Evolutionary conservation across 306 rosid genomes (phyloP).

Genomic region (Senna tora): DNA sequence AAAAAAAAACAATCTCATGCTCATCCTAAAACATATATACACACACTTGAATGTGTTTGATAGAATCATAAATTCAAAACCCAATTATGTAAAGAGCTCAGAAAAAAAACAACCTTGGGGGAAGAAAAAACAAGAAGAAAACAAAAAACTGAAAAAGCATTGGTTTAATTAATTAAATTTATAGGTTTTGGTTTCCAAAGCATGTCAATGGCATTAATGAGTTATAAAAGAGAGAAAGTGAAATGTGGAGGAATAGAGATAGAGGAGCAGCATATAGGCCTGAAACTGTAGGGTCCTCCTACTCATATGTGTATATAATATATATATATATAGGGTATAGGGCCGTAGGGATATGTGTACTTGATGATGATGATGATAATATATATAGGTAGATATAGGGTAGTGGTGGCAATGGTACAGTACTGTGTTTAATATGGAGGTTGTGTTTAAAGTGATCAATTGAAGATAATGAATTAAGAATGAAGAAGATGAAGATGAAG

Average conservation of each 20-base stretch:
- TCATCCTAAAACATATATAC: too few relatives aligned
- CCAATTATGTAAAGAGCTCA: too few relatives aligned
- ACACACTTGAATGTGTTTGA: too few relatives aligned
- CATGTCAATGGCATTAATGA: conserved; percentile 34
- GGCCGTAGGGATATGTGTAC: conserved; percentile 22
- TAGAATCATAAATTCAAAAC: too few relatives aligned
- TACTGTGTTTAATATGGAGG: conserved; percentile 20
- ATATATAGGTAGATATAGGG: too few relatives aligned
- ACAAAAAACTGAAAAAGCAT: background rate
- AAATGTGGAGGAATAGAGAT: conserved; percentile 19
- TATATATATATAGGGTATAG: too few relatives aligned
- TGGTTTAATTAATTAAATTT: conserved; percentile 18
- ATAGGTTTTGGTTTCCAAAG: conserved; percentile 26
- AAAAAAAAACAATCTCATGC: too few relatives aligned
- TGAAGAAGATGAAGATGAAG: background rate
- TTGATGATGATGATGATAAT: too few relatives aligned
- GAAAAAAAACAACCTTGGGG: too few relatives aligned
- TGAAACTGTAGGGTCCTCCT: conserved; percentile 10
- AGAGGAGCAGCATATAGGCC: conserved; percentile 35
- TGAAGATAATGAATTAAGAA: too few relatives aligned
- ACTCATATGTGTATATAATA: too few relatives aligned
- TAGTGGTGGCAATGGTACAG: conserved; percentile 26
- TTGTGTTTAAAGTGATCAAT: background rate
- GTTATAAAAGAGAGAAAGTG: conserved; percentile 38
- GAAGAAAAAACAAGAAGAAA: conserved; percentile 4